Evolutionary conservation across 768 basidiomycete species (phyloP).

Genomic region (Omphalotus guepiniiformis): DNA sequence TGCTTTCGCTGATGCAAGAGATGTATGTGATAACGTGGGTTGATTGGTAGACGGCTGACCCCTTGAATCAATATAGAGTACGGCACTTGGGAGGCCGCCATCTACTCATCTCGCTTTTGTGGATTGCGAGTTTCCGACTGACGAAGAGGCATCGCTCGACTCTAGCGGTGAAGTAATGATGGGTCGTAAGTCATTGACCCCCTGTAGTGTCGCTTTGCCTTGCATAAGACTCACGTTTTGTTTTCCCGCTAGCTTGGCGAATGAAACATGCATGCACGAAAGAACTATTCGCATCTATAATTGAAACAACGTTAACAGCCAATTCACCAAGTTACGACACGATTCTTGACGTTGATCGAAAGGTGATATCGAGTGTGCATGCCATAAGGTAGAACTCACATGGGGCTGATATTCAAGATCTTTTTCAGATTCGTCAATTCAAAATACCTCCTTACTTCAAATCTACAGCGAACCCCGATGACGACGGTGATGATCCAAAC

Average conservation of each 20-base stretch:
- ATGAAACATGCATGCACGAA: neutral
- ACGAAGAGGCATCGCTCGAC: slow-evolving; percentile 25
- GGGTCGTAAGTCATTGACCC: too few relatives aligned
- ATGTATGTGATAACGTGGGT: slow-evolving; percentile 22
- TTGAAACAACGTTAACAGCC: slow-evolving; percentile 32
- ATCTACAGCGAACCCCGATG: neutral
- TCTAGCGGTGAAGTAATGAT: too few relatives aligned
- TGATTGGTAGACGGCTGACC: neutral
- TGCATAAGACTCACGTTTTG: slow-evolving; percentile 1
- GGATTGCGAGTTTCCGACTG: slow-evolving; percentile 32
- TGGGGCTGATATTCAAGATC: too few relatives aligned
- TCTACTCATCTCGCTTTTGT: slow-evolving; percentile 27
- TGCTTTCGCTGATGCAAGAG: slow-evolving; percentile 32
- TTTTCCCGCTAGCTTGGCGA: slow-evolving; percentile 20
- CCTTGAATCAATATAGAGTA: slow-evolving; percentile 18
- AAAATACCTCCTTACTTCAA: neutral
- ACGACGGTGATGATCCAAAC: neutral
- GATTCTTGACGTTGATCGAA: too few relatives aligned
- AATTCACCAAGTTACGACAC: slow-evolving; percentile 34
- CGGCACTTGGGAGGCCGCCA: slow-evolving; percentile 31
- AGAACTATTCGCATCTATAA: slow-evolving; percentile 24
- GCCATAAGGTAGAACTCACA: too few relatives aligned
- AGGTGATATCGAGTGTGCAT: too few relatives aligned
- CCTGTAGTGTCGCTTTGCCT: slow-evolving; percentile 14
- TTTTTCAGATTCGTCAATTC: slow-evolving; percentile 24